Evolutionary conservation across 2,329 filamentous ascomycete species (phyloP), one percentile per base, ranked within the genome.

Genomic region (Fusarium devonianum): DNA sequence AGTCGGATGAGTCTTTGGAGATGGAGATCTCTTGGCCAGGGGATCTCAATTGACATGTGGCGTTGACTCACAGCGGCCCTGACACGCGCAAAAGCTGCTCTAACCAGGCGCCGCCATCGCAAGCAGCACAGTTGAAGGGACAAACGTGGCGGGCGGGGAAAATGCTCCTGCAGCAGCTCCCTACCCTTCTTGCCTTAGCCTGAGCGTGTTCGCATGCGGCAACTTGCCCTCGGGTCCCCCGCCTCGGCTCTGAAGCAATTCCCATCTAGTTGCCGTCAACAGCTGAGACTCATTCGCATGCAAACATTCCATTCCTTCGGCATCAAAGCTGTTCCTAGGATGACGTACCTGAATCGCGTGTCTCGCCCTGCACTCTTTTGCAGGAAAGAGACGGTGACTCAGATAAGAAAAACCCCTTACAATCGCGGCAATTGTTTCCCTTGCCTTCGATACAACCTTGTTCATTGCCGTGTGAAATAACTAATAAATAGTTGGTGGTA

Each of bases 161-260:
- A 22, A 7, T 45, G 13, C 7, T 54, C 49, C 37, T 54, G 43
- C 49, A 54, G 44, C 28, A 48, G 30, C 25, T 40, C 35, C 35
- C 33, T 17, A 46, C 34, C 46, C 12, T 46, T 22, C 36, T 16
- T 50, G 17, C 28, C 18, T 40, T 48, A 48, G 48, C 30, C 43
- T 16, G 19, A 34, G 22, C 25, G 13, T 34, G 16, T 36, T 42
- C 37, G 43, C 35, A 49, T 49, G 25, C 35, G 30, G 43, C n/a
- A 10, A 28, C 13, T 51, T 48, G 26, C n/a, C n/a, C n/a, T n/a
- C n/a, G n/a, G n/a, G n/a, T n/a, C n/a, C n/a, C n/a, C n/a, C n/a
- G n/a, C n/a, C n/a, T 26, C 13, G 39, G 18, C 19, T 29, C 18
- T 11, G 19, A 33, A 25, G 14, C 12, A 13, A 17, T 34, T 34